Conservation (phyloP, 1,284 basidiomycete species). For the Ceratobasidium papillatum region DNA sequence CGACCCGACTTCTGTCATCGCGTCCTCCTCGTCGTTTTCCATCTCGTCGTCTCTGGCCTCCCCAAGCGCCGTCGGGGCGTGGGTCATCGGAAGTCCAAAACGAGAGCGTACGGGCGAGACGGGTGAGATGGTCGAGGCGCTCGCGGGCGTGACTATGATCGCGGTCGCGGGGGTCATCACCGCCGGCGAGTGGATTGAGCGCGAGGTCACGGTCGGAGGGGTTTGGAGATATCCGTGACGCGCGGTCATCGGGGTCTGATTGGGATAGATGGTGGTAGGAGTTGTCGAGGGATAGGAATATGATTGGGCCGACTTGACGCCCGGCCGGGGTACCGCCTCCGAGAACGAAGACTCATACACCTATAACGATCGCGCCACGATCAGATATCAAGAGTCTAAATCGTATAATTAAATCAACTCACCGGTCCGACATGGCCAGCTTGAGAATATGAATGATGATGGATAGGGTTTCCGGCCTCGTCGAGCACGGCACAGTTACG, state of each 20-base stretch:
- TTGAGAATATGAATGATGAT: not conserved
- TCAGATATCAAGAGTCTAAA: not conserved
- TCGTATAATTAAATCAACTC: not conserved
- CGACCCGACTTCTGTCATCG: conserved; percentile 17
- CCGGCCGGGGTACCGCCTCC: conserved; percentile 11
- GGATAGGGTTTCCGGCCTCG: not conserved
- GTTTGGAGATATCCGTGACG: not conserved
- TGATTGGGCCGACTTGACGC: not conserved
- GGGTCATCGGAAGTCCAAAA: conserved; percentile 35
- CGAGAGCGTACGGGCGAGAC: conserved; percentile 15
- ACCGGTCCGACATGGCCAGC: conserved; percentile 10
- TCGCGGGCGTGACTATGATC: conserved; percentile 22
- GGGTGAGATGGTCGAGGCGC: conserved; percentile 18
- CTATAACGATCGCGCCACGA: not conserved
- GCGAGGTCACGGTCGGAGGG: not conserved
- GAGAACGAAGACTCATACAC: conserved; percentile 9
- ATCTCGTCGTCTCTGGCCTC: conserved; percentile 1
- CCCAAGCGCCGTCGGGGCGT: not conserved
- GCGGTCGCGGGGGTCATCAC: not conserved
- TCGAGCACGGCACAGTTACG: not conserved
- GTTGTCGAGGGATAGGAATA: not conserved
- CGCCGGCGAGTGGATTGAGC: not conserved
- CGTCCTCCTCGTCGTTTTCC: not conserved
- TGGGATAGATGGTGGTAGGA: no score
- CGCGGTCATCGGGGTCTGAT: no score